Percentiles rank a stretch among this genome's conserved stretches.
Conservation (phyloP, 2,329 filamentous ascomycete species). For the Fusarium xyrophilum region DNA sequence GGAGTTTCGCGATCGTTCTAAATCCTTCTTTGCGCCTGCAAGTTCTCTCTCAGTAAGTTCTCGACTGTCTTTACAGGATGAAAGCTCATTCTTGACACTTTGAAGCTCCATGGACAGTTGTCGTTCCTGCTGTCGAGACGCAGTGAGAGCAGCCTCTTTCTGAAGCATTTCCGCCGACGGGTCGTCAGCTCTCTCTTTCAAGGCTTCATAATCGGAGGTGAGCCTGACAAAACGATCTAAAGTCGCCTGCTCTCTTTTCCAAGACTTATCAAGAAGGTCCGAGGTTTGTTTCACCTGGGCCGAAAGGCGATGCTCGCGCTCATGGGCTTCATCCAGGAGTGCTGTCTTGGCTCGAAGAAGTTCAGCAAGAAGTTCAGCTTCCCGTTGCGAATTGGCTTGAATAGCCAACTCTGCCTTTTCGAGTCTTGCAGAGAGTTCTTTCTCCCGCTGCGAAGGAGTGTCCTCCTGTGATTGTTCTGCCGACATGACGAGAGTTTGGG, state of each 20-base stretch:
- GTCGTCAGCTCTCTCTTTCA: neutral
- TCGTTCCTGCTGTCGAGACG: neutral
- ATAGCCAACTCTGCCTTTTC: slow-evolving; percentile 4
- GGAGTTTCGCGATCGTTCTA: neutral
- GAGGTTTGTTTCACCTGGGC: neutral
- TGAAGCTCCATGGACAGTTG: slow-evolving; percentile 1
- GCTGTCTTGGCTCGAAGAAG: slow-evolving; percentile 5
- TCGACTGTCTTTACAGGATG: neutral
- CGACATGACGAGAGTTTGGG: neutral
- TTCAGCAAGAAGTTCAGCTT: neutral
- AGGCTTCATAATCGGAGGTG: neutral
- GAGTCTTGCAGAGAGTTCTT: slow-evolving; percentile 6
- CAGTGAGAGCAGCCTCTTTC: neutral
- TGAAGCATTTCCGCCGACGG: neutral
- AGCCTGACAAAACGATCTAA: neutral
- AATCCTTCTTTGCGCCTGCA: neutral
- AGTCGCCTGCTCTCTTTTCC: neutral
- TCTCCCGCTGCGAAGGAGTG: slow-evolving; percentile 2
- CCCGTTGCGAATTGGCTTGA: neutral
- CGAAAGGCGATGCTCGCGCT: neutral
- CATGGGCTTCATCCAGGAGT: slow-evolving; percentile 5
- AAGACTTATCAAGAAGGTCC: neutral
- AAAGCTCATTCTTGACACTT: neutral
- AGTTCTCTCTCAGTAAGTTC: neutral
- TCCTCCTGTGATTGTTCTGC: neutral